Evolutionary conservation across 2,329 filamentous ascomycete species (phyloP).

Genomic region (Corynespora cassiicola): DNA sequence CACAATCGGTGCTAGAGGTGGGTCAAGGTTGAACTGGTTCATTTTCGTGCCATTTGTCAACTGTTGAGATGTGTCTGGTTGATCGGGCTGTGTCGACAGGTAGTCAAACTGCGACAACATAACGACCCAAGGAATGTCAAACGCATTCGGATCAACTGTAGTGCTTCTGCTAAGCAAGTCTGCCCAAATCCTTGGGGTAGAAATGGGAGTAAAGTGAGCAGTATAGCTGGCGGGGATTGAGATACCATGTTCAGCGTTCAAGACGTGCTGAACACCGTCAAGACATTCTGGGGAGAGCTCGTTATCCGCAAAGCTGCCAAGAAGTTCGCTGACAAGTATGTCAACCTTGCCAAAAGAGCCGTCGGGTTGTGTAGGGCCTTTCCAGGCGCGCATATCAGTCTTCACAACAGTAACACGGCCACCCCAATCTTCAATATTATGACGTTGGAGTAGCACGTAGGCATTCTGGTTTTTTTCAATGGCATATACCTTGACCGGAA

Average conservation of each 20-base stretch:
- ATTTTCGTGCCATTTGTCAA: conserved; percentile 49
- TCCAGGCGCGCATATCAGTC: conserved; percentile 97
- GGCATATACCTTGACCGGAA: conserved; percentile 85
- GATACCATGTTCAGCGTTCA: conserved; percentile 82
- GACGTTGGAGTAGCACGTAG: conserved; percentile 87
- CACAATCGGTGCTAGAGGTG: conserved; percentile 56
- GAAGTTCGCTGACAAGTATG: conserved; percentile 90
- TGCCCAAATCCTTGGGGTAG: conserved; percentile 82
- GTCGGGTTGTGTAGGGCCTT: conserved; percentile 70
- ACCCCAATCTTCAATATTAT: conserved; percentile 81
- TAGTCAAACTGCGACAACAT: conserved; percentile 90
- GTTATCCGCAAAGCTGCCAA: conserved; percentile 96
- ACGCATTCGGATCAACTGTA: conserved; percentile 70
- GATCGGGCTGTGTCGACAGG: conserved; percentile 64
- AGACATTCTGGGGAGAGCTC: conserved; percentile 96
- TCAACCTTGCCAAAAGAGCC: conserved; percentile 74
- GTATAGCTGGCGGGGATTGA: conserved; percentile 95
- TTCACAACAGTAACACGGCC: conserved; percentile 85
- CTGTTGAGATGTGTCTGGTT: conserved; percentile 55
- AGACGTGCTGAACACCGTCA: conserved; percentile 90
- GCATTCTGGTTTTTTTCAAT: conserved; percentile 99
- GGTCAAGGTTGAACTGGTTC: conserved; percentile 38
- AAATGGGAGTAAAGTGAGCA: conserved; percentile 89
- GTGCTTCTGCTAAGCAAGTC: conserved; percentile 73
- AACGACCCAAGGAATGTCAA: conserved; percentile 93